Base-by-base conservation (phyloP, 371 early-diverging fungal species). In the Mucor plumbeus region DNA sequence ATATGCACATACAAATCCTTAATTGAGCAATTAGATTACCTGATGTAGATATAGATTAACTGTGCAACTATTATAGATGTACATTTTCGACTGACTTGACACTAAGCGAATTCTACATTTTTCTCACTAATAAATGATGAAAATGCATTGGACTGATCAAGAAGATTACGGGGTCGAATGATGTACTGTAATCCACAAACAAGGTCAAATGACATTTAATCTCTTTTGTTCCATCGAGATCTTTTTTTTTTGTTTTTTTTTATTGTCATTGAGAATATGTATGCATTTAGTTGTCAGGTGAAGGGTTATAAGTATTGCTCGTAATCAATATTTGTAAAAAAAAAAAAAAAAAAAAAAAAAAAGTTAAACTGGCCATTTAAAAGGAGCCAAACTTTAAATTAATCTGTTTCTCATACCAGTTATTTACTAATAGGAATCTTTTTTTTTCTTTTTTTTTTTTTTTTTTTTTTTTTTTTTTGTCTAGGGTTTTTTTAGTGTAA, bases 31-130 rank as follows among this genome's bases (percentile, higher is more conserved):
- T 26, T 50, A 13, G 9, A 8, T 50, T 50, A 26, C 50, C 50
- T 50, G 50, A 50, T 50, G 44, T 44, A 44, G 40, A 13, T 50
- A 50, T 8, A 50, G 26, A 50, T 21, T 44, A 44, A 44, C 44
- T 44, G 44, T 44, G 44, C 44, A 44, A 44, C 44, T 10, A 38
- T 38, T 7, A 38, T 38, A 38, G 15, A 44, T 44, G n/a, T 44
- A 44, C 44, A 17, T 44, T 26, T 26, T 26, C 26, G 26, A 26
- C 26, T 26, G 26, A 26, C 26, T 26, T 26, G 26, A 26, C 26
- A 26, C 26, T 1, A 26, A 26, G 26, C 26, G 38, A 10, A 38
- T 38, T 9, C 10, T n/a, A 5, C n/a, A 17, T n/a, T 17, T 2
- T 1, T 7, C 17, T 44, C 3, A 8, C 44, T n/a, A 0, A 17